Percentiles rank a stretch among this genome's conserved stretches.
Conservation (phyloP, 2,329 filamentous ascomycete genomes). For the Didymella lethalis region DNA sequence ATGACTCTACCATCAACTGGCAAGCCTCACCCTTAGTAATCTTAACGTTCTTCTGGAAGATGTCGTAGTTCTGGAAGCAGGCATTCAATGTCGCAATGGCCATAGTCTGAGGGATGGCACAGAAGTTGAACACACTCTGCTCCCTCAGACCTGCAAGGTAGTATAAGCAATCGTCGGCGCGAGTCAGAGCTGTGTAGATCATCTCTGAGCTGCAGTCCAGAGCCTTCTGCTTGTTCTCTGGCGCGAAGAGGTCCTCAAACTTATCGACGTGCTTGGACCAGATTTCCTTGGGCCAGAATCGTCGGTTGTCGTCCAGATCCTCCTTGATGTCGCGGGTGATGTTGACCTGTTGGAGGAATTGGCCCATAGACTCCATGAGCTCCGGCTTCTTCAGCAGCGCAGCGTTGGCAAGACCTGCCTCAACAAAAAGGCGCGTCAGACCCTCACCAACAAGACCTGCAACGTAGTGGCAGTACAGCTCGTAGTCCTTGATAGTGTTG, state of each 20-base stretch:
- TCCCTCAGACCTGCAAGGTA: conserved; percentile 95
- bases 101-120: conserved; percentile 96
- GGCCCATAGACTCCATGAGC: conserved; percentile 93
- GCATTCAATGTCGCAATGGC: conserved; percentile 93
- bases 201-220: conserved; percentile 90
- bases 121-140: conserved; percentile 99
- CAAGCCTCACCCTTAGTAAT: conserved; percentile 96
- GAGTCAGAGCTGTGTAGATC: conserved; percentile 86
- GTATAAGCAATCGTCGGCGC: conserved; percentile 93
- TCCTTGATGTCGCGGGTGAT: conserved; percentile 96
- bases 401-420: conserved; percentile 84
- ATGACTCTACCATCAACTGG: conserved; percentile 88
- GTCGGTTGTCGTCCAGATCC: conserved; percentile 83
- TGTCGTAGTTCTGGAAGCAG: conserved; percentile 87
- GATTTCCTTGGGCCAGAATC: conserved; percentile 95
- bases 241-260: conserved; percentile 89
- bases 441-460: conserved; percentile 98
- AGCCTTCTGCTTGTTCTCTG: conserved; percentile 77
- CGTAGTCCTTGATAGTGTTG: conserved; percentile 85
- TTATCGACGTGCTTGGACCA: conserved; percentile 94
- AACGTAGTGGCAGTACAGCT: conserved; percentile 97
- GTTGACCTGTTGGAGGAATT: conserved; percentile 98
- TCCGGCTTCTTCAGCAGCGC: conserved; percentile 79
- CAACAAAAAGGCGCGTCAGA: conserved; percentile 87
- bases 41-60: conserved; percentile 91